Base-by-base conservation (phyloP, 176 grass and related monocot species). In the Aegilops sharonensis region DNA sequence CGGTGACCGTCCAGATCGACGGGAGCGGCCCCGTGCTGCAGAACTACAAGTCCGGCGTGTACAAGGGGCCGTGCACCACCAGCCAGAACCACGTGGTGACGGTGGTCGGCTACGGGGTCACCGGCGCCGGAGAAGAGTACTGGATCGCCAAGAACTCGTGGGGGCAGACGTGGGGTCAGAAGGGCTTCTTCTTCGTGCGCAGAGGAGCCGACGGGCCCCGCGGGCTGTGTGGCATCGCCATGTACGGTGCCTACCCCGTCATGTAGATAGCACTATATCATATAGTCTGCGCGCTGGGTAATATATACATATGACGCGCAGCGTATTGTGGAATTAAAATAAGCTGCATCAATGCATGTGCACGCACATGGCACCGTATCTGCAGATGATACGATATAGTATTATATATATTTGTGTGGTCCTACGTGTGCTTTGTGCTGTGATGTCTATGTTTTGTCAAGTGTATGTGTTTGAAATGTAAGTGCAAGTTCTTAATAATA, bases 81-180 rank as follows among this genome's bases (percentile, higher is more conserved):
- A 12, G 23, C 29, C 18, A 57, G 2, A 43, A 88, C 71, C 89
- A 91, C 13, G 57, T 4, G 24, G 74, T 77, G n/a, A 67, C 31
- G 14, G 12, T 79, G 9, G 56, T 92, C 18, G 87, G 87, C 8
- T 92, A 83, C 25, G 66, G 20, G 8, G 25, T 66, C 67, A 72
- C 27, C 9, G 52, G 5, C 13, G 14, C 1, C 37, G 5, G 8
- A 34, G 68, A 21, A 20, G 18, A 5, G 85, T 74, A 81, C 24
- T 86, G 84, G 75, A 79, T 79, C 11, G 24, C 78, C 45, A 78
- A 70, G 63, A 88, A 88, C 86, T 78, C 35, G 12, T 88, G 86
- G 86, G 68, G 50, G 0, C 9, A 65, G 9, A 1, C 5, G 5
- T 87, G 85, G 78, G 72, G 80, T 18, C 63, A 78, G 48, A 78